Base-by-base conservation (phyloP, 2,329 filamentous ascomycete species). In the Cercospora berteroae region DNA sequence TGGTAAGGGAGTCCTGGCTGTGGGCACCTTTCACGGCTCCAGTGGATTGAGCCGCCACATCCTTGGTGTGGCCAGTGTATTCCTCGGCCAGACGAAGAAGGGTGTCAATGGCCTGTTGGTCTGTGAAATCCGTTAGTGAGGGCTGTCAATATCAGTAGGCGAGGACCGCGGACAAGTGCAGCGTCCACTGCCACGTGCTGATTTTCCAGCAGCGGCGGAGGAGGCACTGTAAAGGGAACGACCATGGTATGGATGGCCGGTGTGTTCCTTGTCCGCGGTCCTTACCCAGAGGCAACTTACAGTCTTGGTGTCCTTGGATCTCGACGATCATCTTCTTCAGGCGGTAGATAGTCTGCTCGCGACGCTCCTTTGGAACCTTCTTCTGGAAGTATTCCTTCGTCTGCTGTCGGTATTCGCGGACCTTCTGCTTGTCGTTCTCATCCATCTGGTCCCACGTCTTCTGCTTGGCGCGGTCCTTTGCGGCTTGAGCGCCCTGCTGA, bases 281-380 rank as follows among this genome's bases (percentile, higher is more conserved):
- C 7, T 60, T 10, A 36, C 57, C 13, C 23, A 18, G 12, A 39
- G 25, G 18, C 31, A 27, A 81, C 85, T 79, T 80, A 88, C 87
- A 99, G 75, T 99, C 94, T 67, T 92, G 88, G 77, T 98, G 95
- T 65, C 94, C 92, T 82, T 99, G 95, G 74, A 96, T 93, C 81
- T 99, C 95, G 56, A 97, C 89, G 44, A 99, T 83, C 91, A 98
- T 96, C 88, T 98, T 98, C 88, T 94, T 99, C 72, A 99, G 82
- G 42, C 95, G 91, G 87, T 89, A 97, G 74, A 97, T 89, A 65
- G 89, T 90, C 83, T 97, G 93, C 7, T 98, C 93, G 68, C 94
- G 93, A 68, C 95, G 93, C 79, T 98, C 94, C 80, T 94, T 83
- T 0, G 95, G 94, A 81, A 99, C 86, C 85, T 98, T 99, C 75